Conservation (phyloP, 2,329 filamentous ascomycete genomes). For the Aspergillus brunneoviolaceus region DNA sequence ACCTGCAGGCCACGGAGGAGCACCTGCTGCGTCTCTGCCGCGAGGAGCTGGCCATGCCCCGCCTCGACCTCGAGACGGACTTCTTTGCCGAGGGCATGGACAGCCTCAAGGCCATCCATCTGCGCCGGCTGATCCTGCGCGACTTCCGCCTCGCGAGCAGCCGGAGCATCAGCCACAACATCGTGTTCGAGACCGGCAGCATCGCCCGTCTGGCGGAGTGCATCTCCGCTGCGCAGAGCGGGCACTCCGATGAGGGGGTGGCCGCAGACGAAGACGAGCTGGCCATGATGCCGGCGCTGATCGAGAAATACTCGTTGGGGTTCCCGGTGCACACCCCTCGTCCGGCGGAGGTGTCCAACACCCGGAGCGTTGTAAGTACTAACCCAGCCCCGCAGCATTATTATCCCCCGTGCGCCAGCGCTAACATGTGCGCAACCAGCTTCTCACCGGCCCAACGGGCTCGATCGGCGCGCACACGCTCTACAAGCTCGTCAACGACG, state of each 20-base stretch:
- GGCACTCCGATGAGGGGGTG: slow-evolving; percentile 2
- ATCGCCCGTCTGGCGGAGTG: slow-evolving; percentile 37
- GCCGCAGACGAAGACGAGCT: slow-evolving; percentile 15
- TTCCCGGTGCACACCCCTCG: slow-evolving; percentile 36
- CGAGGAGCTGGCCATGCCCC: slow-evolving; percentile 33
- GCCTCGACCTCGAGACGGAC: slow-evolving; percentile 35
- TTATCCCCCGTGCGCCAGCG: too few species aligned
- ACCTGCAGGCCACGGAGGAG: slow-evolving; percentile 31
- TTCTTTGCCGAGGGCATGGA: slow-evolving; percentile 50
- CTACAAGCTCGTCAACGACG: slow-evolving; percentile 37
- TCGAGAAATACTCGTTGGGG: slow-evolving; percentile 45
- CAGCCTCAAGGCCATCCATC: slow-evolving; percentile 49
- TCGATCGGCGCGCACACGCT: slow-evolving; percentile 46
- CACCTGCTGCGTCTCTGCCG: slow-evolving; percentile 32
- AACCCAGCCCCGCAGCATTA: too few species aligned
- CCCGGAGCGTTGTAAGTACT: slow-evolving; percentile 25
- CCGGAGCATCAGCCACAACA: slow-evolving; percentile 36
- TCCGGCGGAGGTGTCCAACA: slow-evolving; percentile 20
- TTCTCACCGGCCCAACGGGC: slow-evolving; percentile 48
- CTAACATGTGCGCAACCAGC: slow-evolving; percentile 10
- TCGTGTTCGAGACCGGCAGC: slow-evolving; percentile 46
- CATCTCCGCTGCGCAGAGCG: slow-evolving; percentile 33
- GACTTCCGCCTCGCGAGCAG: slow-evolving; percentile 38
- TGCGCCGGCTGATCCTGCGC: slow-evolving; percentile 43
- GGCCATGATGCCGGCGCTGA: slow-evolving; percentile 45